Conservation (phyloP, 2,329 filamentous ascomycete species). For the Pseudocercospora pini-densiflorae region DNA sequence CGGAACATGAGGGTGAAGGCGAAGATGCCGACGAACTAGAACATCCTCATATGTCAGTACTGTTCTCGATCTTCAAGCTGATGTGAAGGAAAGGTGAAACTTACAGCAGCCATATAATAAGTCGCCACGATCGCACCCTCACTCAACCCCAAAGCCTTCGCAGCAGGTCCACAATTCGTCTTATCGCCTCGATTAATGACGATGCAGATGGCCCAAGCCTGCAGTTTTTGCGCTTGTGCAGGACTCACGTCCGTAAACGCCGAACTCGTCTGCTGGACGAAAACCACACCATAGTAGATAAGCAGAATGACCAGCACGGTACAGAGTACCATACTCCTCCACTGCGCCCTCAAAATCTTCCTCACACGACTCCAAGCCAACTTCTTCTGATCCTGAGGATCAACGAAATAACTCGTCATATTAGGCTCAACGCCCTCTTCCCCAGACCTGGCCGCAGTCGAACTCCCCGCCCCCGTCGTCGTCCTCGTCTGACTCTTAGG, state of each 20-base stretch:
- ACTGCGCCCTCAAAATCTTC: constrained; percentile 77
- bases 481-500: neutral
- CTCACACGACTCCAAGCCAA: constrained; percentile 68
- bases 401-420: constrained; percentile 2
- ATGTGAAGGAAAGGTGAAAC: neutral
- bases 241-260: constrained; percentile 56
- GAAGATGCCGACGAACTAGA: constrained; percentile 79
- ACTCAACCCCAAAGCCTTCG: constrained; percentile 57
- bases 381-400: constrained; percentile 17
- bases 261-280: constrained; percentile 71
- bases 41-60: constrained; percentile 4
- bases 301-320: constrained; percentile 79
- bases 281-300: constrained; percentile 81
- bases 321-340: constrained; percentile 77
- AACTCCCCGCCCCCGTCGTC: neutral
- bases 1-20: constrained; percentile 75
- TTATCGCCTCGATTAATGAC: constrained; percentile 61
- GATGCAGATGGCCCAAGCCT: constrained; percentile 71
- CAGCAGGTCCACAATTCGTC: constrained; percentile 62
- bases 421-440: constrained; percentile 14
- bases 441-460: neutral
- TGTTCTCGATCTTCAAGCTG: neutral
- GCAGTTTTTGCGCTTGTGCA: constrained; percentile 53
- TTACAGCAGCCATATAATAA: constrained; percentile 66
- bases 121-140: constrained; percentile 73